phyloP scores from a whole-genome alignment of 2,329 filamentous ascomycete species.

The Diaporthe citri region DNA sequence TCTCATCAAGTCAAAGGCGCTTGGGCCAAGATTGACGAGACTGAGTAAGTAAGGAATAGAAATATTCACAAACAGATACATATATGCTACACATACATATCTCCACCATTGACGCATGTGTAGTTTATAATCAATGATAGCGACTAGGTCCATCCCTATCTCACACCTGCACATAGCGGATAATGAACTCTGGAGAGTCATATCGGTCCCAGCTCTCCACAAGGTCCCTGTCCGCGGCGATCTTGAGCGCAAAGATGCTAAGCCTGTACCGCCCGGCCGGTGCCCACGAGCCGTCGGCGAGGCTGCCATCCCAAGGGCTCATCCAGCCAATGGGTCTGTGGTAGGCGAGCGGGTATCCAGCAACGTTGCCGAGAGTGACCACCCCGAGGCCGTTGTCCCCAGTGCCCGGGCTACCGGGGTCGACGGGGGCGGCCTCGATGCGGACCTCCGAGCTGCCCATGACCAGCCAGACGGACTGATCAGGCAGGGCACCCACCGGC shows the following conservation, averaged over 20 bases:
- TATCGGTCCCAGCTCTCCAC: slow-evolving; percentile 26
- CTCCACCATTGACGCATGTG: background rate
- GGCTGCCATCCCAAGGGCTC: slow-evolving; percentile 42
- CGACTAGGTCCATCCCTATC: too few relatives aligned
- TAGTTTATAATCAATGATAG: background rate
- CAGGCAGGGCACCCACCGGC: slow-evolving; percentile 1
- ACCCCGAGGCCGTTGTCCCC: background rate
- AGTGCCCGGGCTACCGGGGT: background rate
- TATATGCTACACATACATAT: background rate
- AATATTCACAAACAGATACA: background rate
- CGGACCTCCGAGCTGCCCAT: slow-evolving; percentile 21
- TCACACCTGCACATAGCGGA: slow-evolving; percentile 2
- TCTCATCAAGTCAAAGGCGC: background rate
- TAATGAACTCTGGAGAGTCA: slow-evolving; percentile 17
- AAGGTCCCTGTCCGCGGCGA: slow-evolving; percentile 44
- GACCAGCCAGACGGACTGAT: slow-evolving; percentile 17
- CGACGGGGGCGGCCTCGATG: slow-evolving; percentile 18
- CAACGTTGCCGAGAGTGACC: slow-evolving; percentile 41
- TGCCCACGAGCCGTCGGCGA: slow-evolving; percentile 44
- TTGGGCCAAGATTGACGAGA: background rate
- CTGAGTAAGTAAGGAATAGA: background rate
- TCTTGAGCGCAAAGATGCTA: slow-evolving; percentile 43
- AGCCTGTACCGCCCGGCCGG: slow-evolving; percentile 46
- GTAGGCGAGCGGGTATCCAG: slow-evolving; percentile 41
- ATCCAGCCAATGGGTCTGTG: slow-evolving; percentile 30